Base-by-base conservation (phyloP, 495 filamentous ascomycete genomes). In the Penicillium simplicissimum region DNA sequence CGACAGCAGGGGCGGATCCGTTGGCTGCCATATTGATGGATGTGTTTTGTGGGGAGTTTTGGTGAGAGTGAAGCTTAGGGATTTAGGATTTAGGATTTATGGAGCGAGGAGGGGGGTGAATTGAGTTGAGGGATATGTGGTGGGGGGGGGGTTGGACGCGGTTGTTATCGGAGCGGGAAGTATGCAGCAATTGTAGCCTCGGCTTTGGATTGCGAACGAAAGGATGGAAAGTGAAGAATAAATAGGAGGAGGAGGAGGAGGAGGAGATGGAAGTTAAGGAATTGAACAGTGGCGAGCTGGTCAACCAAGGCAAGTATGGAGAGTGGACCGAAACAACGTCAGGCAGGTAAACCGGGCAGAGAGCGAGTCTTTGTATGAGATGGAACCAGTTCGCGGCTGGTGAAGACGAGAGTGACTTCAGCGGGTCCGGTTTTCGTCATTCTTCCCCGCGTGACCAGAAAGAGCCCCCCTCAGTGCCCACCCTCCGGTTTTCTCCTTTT, bases 1-100 rank as follows among this genome's bases (percentile, higher is more conserved):
- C 83, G 13, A 79, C 77, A 55, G 75, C 72, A 49, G 75, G 62
- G 60, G 67, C 64, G 69, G 67, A 74, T 56, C 70, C 65, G 68
- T 74, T 78, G 58, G 63, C 42, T 55, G 76, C 58, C 72, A 79
- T 82, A 60, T 52, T 77, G 71, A 64, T 31, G 28, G 28, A 5
- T 31, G n/a, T n/a, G n/a, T n/a, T n/a, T n/a, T n/a, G n/a, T n/a
- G 4, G 6, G 28, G 4, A 31, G 28, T 31, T 31, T 31, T 31
- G 28, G 28, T 6, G 38, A 9, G 11, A 51, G n/a, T n/a, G 43
- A 33, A 19, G 15, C 6, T 43, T 21, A 17, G 43, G 25, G 5
- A 8, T 48, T 37, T n/a, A 35, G 28, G 23, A 23, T 8, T 14
- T 28, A n/a, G 23, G 23, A 25, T 25, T 52, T 34, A 23, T 25